phyloP scores from a whole-genome alignment of 1,284 basidiomycete genomes.

The Pyrrhoderma lamaoense region DNA sequence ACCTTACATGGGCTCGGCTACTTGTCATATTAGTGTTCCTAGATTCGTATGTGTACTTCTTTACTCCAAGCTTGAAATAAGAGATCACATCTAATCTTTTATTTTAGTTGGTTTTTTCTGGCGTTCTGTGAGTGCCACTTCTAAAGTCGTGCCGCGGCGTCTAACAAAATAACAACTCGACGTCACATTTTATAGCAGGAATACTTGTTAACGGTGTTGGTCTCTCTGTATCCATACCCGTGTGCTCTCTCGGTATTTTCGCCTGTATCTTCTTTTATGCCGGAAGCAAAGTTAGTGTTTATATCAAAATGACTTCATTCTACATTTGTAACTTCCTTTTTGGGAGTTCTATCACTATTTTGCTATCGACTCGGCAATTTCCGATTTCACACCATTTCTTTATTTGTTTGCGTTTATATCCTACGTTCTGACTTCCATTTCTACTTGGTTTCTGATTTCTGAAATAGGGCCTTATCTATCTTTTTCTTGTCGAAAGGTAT shows the following conservation, averaged over 20 bases:
- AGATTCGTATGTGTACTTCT: constrained; percentile 9
- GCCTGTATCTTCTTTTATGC: constrained; percentile 16
- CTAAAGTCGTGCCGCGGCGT: neutral
- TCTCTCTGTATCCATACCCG: constrained; percentile 10
- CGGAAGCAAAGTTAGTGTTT: constrained; percentile 14
- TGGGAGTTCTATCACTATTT: no score
- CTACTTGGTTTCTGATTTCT: neutral
- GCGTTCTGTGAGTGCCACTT: constrained; percentile 9
- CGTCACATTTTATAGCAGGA: constrained; percentile 4
- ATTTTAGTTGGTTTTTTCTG: constrained; percentile 14
- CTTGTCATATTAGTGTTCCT: constrained; percentile 15
- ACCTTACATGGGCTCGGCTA: constrained; percentile 14
- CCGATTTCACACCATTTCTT: no score
- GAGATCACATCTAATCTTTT: neutral
- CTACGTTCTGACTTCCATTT: neutral
- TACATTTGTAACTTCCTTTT: neutral
- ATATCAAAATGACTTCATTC: neutral
- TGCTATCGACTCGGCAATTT: no score
- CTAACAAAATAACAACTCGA: neutral
- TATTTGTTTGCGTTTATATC: no score
- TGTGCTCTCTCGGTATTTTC: constrained; percentile 15
- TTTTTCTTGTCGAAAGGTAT: constrained; percentile 17
- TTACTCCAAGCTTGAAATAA: neutral
- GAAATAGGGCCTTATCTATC: constrained; percentile 15
- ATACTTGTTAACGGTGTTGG: constrained; percentile 16